Evolutionary conservation across 345 rosid species (phyloP).

Genomic region (Limnanthes douglasii): DNA sequence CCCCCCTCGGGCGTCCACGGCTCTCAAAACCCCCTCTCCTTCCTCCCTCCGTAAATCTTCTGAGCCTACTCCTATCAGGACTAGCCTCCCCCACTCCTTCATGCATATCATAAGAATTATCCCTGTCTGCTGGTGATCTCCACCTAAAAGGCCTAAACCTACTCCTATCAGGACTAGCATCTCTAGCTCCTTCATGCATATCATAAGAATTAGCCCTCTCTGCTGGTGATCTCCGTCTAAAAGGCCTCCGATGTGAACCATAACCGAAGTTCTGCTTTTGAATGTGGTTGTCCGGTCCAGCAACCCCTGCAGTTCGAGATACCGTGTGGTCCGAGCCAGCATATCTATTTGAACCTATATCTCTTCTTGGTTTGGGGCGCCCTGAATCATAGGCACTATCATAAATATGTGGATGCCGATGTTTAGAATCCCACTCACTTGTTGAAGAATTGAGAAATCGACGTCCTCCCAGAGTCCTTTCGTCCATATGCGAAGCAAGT

Average conservation of each 20-base stretch:
- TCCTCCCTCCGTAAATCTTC: constrained; percentile 16
- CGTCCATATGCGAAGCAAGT: constrained; percentile 10
- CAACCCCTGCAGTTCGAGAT: constrained; percentile 9
- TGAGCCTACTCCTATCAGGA: constrained; percentile 21
- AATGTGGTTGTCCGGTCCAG: constrained; percentile 17
- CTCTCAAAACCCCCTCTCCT: constrained; percentile 2
- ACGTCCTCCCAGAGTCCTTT: constrained; percentile 22
- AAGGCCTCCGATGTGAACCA: constrained; percentile 17
- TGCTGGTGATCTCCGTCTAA: no score
- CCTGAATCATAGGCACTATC: constrained; percentile 13
- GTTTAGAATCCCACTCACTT: constrained; percentile 17
- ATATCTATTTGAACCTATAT: constrained; percentile 14
- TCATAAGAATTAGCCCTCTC: no score
- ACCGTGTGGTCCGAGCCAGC: constrained; percentile 13
- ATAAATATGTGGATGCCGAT: constrained; percentile 15
- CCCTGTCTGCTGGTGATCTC: no score
- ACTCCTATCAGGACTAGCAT: constrained; percentile 20
- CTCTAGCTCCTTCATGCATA: no score
- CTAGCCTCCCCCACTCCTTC: no score
- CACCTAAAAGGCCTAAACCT: no score
- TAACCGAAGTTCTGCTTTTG: constrained; percentile 19
- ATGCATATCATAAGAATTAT: no score
- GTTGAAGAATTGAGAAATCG: constrained; percentile 10
- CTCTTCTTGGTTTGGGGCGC: constrained; percentile 16
- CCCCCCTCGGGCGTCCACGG: no score